These are phyloP conservation scores for Aphanoascus verrucosus DNA, from an alignment of 2,329 filamentous ascomycete genomes.

Conservation along the genomic window DNA sequence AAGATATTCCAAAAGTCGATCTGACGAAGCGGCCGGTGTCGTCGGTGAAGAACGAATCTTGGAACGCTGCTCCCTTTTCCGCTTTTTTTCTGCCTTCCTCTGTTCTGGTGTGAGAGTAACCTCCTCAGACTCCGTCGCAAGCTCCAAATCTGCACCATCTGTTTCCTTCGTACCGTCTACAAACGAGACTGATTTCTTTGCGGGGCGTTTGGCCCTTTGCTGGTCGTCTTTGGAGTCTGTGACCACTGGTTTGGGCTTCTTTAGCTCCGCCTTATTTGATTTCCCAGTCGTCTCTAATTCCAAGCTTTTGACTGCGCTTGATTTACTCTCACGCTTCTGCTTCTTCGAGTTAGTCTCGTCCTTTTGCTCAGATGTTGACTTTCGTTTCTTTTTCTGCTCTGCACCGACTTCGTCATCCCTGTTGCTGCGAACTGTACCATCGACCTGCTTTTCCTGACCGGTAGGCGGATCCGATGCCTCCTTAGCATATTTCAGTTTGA, in stretches of 20 bases:
- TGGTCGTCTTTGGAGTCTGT: constrained; percentile 19
- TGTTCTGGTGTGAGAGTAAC: constrained; percentile 16
- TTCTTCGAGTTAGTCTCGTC: constrained; percentile 17
- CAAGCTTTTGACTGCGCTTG: background rate
- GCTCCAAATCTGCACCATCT: constrained; percentile 35
- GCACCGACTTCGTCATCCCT: background rate
- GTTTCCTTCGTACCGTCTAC: constrained; percentile 51
- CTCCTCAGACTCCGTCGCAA: constrained; percentile 15
- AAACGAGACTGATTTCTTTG: constrained; percentile 54
- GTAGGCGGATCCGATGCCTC: background rate
- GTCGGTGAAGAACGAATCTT: background rate
- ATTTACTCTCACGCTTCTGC: constrained; percentile 17
- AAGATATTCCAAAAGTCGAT: constrained; percentile 63
- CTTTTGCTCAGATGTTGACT: background rate
- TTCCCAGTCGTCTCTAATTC: background rate
- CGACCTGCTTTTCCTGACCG: background rate
- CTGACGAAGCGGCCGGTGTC: background rate
- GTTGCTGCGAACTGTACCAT: background rate
- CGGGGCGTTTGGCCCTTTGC: constrained; percentile 3
- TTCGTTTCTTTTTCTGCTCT: constrained; percentile 8
- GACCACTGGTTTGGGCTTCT: background rate
- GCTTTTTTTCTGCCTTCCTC: constrained; percentile 17
- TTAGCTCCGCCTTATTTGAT: background rate
- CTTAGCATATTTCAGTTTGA: constrained; percentile 48
- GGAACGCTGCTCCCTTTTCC: constrained; percentile 13